These are phyloP conservation scores for Cucumis cinereus DNA, from an alignment of 306 rosid species.

Conservation along the genomic window DNA sequence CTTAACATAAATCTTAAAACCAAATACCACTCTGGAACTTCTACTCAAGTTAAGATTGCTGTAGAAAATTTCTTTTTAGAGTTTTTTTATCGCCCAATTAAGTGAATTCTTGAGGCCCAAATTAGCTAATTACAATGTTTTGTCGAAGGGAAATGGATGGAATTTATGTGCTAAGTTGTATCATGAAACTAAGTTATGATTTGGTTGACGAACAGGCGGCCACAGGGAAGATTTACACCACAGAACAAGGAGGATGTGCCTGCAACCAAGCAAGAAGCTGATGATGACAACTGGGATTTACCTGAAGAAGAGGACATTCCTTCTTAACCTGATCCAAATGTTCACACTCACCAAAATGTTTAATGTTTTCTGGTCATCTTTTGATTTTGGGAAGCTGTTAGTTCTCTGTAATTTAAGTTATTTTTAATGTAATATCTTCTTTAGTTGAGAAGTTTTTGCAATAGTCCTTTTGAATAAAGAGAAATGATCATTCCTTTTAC, in stretches of 20 bases:
- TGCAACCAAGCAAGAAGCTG: constrained; percentile 42
- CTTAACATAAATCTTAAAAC: neutral
- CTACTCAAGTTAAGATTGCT: neutral
- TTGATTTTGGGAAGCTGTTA: constrained; percentile 1
- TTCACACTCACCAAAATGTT: neutral
- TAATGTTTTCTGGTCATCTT: neutral
- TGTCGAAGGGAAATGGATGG: neutral
- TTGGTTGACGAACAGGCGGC: constrained; percentile 21
- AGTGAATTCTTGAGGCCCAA: neutral
- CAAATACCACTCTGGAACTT: neutral
- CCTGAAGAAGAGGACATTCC: constrained; percentile 46
- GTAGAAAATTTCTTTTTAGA: neutral
- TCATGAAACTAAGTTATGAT: neutral
- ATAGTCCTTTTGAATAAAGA: neutral
- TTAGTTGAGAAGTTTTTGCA: neutral
- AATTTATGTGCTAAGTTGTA: neutral
- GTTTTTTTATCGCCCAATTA: neutral
- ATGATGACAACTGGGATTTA: constrained; percentile 75
- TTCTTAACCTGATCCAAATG: constrained; percentile 12
- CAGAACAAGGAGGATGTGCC: constrained; percentile 16
- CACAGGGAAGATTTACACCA: constrained; percentile 13
- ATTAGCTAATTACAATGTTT: neutral
- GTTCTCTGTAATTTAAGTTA: neutral
- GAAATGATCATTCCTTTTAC: constrained; percentile 4
- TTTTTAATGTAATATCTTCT: neutral